A percentile compares a stretch with the other conserved stretches of the same genome.
phyloP scores from a whole-genome alignment of 1,284 basidiomycete genomes.

The Pholiota adiposa region DNA sequence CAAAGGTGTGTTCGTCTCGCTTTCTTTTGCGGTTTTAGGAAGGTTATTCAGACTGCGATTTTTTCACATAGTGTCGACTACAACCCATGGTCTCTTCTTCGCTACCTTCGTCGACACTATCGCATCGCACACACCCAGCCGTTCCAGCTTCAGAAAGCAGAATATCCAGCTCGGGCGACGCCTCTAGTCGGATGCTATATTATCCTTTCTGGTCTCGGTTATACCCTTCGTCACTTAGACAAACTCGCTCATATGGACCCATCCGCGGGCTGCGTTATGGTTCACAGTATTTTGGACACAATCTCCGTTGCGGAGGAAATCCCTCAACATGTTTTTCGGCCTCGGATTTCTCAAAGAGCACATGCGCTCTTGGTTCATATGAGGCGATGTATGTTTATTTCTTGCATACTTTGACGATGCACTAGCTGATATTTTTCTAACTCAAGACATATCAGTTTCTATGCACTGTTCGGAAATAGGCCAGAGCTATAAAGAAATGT shows the following conservation, averaged over 20 bases:
- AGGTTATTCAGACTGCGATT: neutral
- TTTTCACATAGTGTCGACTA: constrained; percentile 3
- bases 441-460: constrained; percentile 5
- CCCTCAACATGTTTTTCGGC: neutral
- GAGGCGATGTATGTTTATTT: neutral
- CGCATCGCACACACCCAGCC: constrained; percentile 8
- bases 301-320: neutral
- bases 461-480: constrained; percentile 8
- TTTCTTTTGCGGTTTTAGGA: neutral
- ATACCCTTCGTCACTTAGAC: constrained; percentile 1
- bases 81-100: constrained; percentile 9
- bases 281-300: neutral
- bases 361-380: neutral
- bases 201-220: neutral
- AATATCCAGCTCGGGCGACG: constrained; percentile 5
- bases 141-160: neutral
- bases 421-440: neutral
- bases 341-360: neutral
- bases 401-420: neutral
- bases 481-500: constrained; percentile 1
- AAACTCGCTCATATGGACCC: neutral
- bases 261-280: neutral
- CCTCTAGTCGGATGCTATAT: constrained; percentile 7
- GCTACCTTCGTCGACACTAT: constrained; percentile 8
- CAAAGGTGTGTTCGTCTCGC: constrained; percentile 8